phyloP scores from a whole-genome alignment of 495 filamentous ascomycete genomes.

The Aspergillus saccharolyticus region DNA sequence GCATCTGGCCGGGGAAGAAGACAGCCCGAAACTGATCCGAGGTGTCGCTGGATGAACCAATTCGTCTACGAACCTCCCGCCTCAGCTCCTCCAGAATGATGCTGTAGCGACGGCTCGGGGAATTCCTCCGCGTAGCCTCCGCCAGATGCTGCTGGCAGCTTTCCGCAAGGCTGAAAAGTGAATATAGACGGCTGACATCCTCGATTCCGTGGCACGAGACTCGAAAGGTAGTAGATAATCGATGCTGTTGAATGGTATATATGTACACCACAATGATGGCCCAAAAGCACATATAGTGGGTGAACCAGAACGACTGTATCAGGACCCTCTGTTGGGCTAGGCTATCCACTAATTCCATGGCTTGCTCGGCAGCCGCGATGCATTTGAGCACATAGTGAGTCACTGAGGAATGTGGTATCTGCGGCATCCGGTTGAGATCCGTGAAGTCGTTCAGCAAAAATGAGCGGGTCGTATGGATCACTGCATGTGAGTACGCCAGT shows the following conservation, averaged over 20 bases:
- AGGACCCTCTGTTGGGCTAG: conserved; percentile 36
- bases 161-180: conserved; percentile 39
- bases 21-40: conserved; percentile 5
- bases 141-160: conserved; percentile 45
- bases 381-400: conserved; percentile 38
- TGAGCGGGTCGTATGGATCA: conserved; percentile 53
- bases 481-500: conserved; percentile 48
- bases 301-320: conserved; percentile 48
- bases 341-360: conserved; percentile 34
- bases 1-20: neutral
- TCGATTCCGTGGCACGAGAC: conserved; percentile 20
- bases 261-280: conserved; percentile 53
- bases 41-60: conserved; percentile 15
- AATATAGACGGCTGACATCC: conserved; percentile 21
- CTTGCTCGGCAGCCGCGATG: conserved; percentile 39
- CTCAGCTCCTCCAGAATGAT: conserved; percentile 47
- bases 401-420: conserved; percentile 28
- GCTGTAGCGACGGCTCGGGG: conserved; percentile 48
- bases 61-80: conserved; percentile 37
- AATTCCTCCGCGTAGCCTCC: conserved; percentile 45
- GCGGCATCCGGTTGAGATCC: conserved; percentile 34
- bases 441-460: conserved; percentile 51
- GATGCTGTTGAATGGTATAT: conserved; percentile 48
- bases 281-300: conserved; percentile 50
- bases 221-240: conserved; percentile 22